Percentiles rank a stretch among this genome's conserved stretches.
These are phyloP conservation scores for Suhomyces bolitotheri DNA, from an alignment of 1,139 yeast genomes.

Conservation along the genomic window DNA sequence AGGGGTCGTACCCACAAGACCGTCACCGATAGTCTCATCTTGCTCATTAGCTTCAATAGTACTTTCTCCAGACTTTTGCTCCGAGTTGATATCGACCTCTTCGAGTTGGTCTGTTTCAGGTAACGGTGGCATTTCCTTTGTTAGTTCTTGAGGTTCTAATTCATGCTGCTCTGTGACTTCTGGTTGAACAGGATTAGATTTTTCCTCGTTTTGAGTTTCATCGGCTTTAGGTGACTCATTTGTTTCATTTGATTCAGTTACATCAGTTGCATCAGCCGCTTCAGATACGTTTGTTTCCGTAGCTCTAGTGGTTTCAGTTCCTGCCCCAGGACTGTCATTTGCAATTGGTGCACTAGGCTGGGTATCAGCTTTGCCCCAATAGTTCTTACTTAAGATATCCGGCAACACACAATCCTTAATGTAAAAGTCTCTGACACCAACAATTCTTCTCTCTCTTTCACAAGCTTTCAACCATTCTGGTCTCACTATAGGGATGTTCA, in stretches of 20 bases:
- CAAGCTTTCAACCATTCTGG: conserved; percentile 98
- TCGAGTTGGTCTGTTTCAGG: no score
- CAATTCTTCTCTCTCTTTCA: conserved; percentile 82
- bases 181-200: no score
- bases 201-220: no score
- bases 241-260: not conserved
- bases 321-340: no score
- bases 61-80: not conserved
- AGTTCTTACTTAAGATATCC: conserved; percentile 46
- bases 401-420: conserved; percentile 54
- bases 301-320: no score
- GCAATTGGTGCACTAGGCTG: no score
- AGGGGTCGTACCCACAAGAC: not conserved
- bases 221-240: no score
- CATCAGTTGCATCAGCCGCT: not conserved
- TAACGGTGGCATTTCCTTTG: conserved; percentile 6
- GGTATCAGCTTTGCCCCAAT: no score
- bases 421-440: conserved; percentile 88
- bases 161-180: no score
- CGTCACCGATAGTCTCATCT: not conserved
- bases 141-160: no score
- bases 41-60: not conserved
- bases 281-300: not conserved
- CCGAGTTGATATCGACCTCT: not conserved
- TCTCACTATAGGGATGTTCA: conserved; percentile 90